Evolutionary conservation across 2,329 filamentous ascomycete species (phyloP).

Genomic region (Cytospora schulzeri): DNA sequence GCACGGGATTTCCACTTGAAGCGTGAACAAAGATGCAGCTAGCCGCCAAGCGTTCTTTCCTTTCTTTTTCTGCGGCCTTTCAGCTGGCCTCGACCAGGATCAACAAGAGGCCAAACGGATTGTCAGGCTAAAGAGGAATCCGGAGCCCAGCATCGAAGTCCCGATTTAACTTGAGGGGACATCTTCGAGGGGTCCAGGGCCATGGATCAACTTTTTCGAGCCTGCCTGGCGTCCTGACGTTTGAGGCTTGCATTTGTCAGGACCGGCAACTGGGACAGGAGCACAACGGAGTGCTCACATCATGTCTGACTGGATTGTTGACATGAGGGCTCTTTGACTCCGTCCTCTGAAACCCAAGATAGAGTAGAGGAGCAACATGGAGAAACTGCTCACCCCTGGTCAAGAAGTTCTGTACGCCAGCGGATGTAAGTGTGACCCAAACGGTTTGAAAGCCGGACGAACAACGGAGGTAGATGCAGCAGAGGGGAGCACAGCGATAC

Average conservation of each 20-base stretch:
- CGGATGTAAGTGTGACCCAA: constrained; percentile 7
- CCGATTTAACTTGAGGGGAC: not conserved
- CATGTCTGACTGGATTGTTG: constrained; percentile 7
- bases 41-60: constrained; percentile 18
- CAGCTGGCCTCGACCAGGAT: constrained; percentile 14
- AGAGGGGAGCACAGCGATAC: constrained; percentile 8
- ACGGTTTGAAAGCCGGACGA: not conserved
- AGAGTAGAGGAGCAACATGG: not conserved
- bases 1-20: constrained; percentile 10
- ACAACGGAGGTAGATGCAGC: not conserved
- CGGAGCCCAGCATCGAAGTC: constrained; percentile 1
- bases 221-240: not conserved
- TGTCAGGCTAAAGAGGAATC: not conserved
- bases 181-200: not conserved
- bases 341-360: constrained; percentile 1
- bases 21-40: constrained; percentile 24
- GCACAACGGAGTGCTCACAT: constrained; percentile 10
- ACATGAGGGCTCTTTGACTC: constrained; percentile 2
- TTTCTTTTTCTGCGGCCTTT: constrained; percentile 18
- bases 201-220: not conserved
- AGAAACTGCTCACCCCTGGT: not conserved
- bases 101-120: constrained; percentile 11
- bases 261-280: constrained; percentile 21
- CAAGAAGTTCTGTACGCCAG: constrained; percentile 10
- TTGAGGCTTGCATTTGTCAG: constrained; percentile 19